phyloP scores from a whole-genome alignment of 1,284 basidiomycete genomes.

The Trichosporon asahii region DNA sequence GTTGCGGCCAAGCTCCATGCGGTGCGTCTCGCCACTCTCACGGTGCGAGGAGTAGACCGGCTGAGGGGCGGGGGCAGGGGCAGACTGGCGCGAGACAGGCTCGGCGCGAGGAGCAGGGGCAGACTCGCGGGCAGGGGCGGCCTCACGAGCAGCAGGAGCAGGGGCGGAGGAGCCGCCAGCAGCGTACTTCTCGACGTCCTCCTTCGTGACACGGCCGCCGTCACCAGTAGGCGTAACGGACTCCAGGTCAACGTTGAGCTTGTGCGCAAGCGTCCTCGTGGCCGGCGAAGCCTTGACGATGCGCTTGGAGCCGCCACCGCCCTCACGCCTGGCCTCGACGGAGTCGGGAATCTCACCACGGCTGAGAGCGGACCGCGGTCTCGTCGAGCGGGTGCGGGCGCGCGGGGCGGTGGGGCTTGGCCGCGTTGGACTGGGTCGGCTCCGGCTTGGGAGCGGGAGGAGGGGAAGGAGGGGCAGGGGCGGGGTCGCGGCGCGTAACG shows the following conservation, averaged over 20 bases:
- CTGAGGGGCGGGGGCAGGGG: neutral
- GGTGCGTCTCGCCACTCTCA: conserved; percentile 62
- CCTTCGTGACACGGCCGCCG: conserved; percentile 62
- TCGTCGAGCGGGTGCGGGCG: conserved; percentile 23
- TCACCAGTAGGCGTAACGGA: conserved; percentile 60
- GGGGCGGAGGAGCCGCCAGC: conserved; percentile 12
- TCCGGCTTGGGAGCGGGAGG: neutral
- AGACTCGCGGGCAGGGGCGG: too few species aligned
- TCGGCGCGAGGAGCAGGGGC: conserved; percentile 3
- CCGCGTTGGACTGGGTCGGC: neutral
- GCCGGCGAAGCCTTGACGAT: conserved; percentile 43
- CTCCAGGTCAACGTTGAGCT: conserved; percentile 36
- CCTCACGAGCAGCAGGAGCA: neutral
- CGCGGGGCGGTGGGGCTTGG: conserved; percentile 14
- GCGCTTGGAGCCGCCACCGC: conserved; percentile 8
- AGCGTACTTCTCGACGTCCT: conserved; percentile 57
- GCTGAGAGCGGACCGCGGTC: conserved; percentile 33
- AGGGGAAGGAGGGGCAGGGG: neutral
- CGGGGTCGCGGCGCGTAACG: neutral
- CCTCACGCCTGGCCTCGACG: conserved; percentile 20
- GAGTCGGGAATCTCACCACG: conserved; percentile 15
- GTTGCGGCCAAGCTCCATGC: conserved; percentile 66
- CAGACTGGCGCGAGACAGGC: neutral
- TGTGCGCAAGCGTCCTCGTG: conserved; percentile 37
- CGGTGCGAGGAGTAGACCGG: conserved; percentile 11